Evolutionary conservation across 176 grass and related monocot species (phyloP).

Genomic region (Ensete glaucum): DNA sequence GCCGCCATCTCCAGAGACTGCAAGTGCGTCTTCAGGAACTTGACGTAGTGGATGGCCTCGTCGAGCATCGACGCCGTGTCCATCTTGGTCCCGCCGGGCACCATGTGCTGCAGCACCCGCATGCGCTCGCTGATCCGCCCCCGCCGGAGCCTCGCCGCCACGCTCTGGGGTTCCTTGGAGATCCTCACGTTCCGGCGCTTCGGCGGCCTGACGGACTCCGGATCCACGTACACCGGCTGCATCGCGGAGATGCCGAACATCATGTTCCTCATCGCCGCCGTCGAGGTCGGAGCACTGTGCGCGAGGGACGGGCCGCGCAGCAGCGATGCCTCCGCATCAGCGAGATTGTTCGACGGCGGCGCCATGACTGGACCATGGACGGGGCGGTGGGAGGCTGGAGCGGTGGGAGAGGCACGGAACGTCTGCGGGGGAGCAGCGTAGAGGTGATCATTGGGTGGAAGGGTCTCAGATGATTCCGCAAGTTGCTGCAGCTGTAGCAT

Average conservation of each 20-base stretch:
- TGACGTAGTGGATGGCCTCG: constrained; percentile 96
- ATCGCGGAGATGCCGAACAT: constrained; percentile 85
- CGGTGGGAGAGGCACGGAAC: constrained; percentile 18
- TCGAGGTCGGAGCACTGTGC: background rate
- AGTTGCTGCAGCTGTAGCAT: constrained; percentile 77
- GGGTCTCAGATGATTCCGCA: constrained; percentile 14
- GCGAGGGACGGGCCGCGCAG: constrained; percentile 1
- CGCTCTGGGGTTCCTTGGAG: constrained; percentile 95
- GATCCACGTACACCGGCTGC: constrained; percentile 81
- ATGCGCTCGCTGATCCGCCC: constrained; percentile 99
- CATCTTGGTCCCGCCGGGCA: constrained; percentile 94
- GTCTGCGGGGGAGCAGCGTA: constrained; percentile 9
- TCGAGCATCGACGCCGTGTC: constrained; percentile 97
- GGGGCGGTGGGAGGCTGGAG: background rate
- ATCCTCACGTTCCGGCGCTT: constrained; percentile 89
- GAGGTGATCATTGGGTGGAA: constrained; percentile 1
- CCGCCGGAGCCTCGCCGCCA: constrained; percentile 77
- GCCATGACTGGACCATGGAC: background rate
- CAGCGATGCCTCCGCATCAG: background rate
- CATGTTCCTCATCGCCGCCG: constrained; percentile 69
- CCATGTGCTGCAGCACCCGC: constrained; percentile 77
- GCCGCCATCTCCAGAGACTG: constrained; percentile 68
- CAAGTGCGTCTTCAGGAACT: constrained; percentile 92
- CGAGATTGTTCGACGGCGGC: too few relatives aligned
- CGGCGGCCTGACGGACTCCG: constrained; percentile 59